Base-by-base conservation (phyloP, 805 yeast genomes). In the Kluyveromyces nonfermentans region DNA sequence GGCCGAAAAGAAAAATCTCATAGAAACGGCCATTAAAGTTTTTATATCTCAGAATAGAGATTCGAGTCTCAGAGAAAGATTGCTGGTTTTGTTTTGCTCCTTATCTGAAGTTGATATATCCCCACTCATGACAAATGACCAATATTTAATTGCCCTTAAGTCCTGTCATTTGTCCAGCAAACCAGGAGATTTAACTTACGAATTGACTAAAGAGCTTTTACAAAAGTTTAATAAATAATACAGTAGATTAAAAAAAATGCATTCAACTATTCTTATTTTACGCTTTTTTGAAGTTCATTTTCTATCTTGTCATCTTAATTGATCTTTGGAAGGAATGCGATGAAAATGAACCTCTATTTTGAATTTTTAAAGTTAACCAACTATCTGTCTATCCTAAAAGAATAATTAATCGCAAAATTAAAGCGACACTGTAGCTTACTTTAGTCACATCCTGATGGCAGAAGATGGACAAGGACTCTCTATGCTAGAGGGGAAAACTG, bases 1-100 rank as follows among this genome's bases (percentile, higher is more conserved):
- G 14, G 46, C 60, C 15, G 45, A 54, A 19, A 50, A 60, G 12
- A 40, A 54, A 0, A 48, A 54, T 8, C 48, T 67, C 4, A 44
- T 61, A 1, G 46, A 54, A 4, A 61, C 55, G n/a, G 48, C 63
- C 7, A 37, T 52, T 1, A 44, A 44, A 2, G 47, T 67, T 1
- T 47, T 67, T 4, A 42, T 41, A 1, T 52, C 53, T 2, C 69
- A 68, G 42, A 37, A 48, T 12, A 46, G 46, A 5, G 69, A 68
- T 35, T 34, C 41, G 0, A 63, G 53, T 8, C 39, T 68, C 30
- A 51, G 65, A 39, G 63, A 62, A 40, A 53, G 72, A 35, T 47
- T 65, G 2, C 41, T 67, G 1, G 60, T 60, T 37, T 53, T 68
- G 7, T 52, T 67, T 31, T 56, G 53, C 33, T 55, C 63, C 1